These are phyloP conservation scores for Ascochyta clinopodiicola DNA, from an alignment of 2,329 filamentous ascomycete species.

Conservation along the genomic window DNA sequence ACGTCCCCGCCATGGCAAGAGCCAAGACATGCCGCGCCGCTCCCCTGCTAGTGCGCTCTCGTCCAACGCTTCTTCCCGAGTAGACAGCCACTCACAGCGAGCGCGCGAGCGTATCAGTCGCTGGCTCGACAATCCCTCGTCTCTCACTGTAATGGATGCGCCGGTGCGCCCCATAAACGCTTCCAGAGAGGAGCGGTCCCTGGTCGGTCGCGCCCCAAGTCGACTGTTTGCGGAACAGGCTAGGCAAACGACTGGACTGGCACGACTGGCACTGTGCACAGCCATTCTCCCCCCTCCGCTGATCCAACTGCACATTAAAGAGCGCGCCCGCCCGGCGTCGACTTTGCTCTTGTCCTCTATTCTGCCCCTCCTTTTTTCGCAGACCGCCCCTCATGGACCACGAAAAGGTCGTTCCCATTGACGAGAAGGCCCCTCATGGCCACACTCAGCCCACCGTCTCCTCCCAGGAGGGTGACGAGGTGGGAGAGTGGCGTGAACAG, in stretches of 20 bases:
- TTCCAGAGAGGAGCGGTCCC: constrained; percentile 24
- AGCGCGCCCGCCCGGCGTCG: constrained; percentile 12
- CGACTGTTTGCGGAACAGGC: constrained; percentile 22
- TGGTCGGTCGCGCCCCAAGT: constrained; percentile 32
- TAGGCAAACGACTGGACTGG: constrained; percentile 18
- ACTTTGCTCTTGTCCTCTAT: constrained; percentile 6
- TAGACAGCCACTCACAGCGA: constrained; percentile 16
- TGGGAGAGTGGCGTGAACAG: constrained; percentile 36
- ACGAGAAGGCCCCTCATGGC: constrained; percentile 36
- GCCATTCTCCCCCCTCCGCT: constrained; percentile 27
- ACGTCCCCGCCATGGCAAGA: constrained; percentile 29
- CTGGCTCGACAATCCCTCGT: constrained; percentile 1
- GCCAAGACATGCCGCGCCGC: constrained; percentile 12
- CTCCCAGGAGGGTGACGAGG: constrained; percentile 14
- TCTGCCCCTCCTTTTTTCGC: constrained; percentile 19
- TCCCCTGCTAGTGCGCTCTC: constrained; percentile 19
- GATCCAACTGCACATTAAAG: constrained; percentile 39
- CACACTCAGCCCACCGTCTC: constrained; percentile 23
- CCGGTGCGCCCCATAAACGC: constrained; percentile 25
- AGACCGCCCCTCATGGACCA: constrained; percentile 34
- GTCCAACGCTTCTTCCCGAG: constrained; percentile 24
- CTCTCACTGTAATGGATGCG: constrained; percentile 20
- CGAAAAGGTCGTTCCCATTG: constrained; percentile 28
- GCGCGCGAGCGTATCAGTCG: constrained; percentile 26
- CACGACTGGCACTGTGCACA: too few species aligned